These are phyloP conservation scores for Porcisia hertigi DNA, from an alignment of 208 protist species.

Conservation along the genomic window DNA sequence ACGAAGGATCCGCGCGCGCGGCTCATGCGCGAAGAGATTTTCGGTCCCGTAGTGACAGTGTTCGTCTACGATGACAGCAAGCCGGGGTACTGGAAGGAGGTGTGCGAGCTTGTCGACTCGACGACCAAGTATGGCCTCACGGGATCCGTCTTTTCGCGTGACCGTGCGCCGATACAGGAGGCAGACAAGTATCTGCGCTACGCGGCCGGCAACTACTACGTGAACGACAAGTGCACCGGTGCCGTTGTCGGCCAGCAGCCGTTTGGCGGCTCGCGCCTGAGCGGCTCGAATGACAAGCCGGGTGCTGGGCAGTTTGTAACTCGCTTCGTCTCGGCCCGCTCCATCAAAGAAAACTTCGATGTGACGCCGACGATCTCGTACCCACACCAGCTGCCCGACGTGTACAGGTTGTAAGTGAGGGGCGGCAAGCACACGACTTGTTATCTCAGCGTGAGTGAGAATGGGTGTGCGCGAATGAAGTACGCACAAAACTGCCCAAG, in stretches of 20 bases:
- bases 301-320: constrained; percentile 90
- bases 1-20: constrained; percentile 86
- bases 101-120: constrained; percentile 81
- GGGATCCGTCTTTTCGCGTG: constrained; percentile 92
- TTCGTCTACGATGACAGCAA: constrained; percentile 95
- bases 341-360: constrained; percentile 97
- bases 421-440: not conserved
- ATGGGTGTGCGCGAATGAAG: not conserved
- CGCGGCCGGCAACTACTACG: constrained; percentile 97
- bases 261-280: constrained; percentile 93
- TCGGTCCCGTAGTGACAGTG: constrained; percentile 96
- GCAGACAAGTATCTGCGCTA: constrained; percentile 75
- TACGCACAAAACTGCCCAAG: too few species aligned
- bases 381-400: constrained; percentile 86
- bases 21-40: constrained; percentile 97
- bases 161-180: constrained; percentile 71
- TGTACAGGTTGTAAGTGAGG: constrained; percentile 51
- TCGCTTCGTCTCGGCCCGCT: constrained; percentile 89
- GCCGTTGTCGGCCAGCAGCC: constrained; percentile 98
- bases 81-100: constrained; percentile 81
- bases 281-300: constrained; percentile 98
- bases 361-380: constrained; percentile 88
- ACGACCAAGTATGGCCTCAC: constrained; percentile 95
- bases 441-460: not conserved
- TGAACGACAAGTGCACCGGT: constrained; percentile 98